These are phyloP conservation scores for Penicillium occitanis DNA, from an alignment of 2,329 filamentous ascomycete species.

Conservation along the genomic window DNA sequence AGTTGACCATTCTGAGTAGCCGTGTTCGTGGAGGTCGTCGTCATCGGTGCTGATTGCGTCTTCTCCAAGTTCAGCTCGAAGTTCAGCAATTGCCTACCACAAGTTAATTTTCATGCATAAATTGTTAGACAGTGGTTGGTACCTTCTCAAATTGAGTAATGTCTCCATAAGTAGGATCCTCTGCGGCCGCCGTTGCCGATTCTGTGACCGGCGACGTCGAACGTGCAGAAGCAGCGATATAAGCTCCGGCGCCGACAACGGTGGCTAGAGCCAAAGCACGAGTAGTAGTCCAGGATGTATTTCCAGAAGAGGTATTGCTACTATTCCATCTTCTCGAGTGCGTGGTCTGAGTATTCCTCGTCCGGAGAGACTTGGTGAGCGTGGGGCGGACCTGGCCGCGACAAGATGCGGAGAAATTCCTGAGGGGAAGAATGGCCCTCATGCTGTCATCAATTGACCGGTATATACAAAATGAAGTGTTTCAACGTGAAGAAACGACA, in stretches of 20 bases:
- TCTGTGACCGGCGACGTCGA: slow-evolving; percentile 23
- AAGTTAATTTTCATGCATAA: neutral
- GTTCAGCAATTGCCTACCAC: slow-evolving; percentile 56
- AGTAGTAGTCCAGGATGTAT: slow-evolving; percentile 46
- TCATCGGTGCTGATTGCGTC: slow-evolving; percentile 64
- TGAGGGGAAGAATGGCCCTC: slow-evolving; percentile 13
- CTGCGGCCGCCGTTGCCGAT: slow-evolving; percentile 2
- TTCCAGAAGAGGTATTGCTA: slow-evolving; percentile 23
- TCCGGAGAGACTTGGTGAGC: slow-evolving; percentile 18
- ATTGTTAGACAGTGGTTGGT: neutral
- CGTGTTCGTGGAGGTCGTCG: slow-evolving; percentile 63
- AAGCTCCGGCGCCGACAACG: slow-evolving; percentile 54
- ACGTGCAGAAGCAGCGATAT: slow-evolving; percentile 50
- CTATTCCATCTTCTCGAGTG: slow-evolving; percentile 21
- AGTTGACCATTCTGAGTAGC: slow-evolving; percentile 69
- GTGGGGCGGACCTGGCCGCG: slow-evolving; percentile 29
- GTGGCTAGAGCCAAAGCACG: slow-evolving; percentile 51
- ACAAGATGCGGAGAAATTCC: slow-evolving; percentile 18
- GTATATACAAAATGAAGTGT: neutral
- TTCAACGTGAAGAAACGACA: neutral
- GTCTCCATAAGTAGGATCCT: slow-evolving; percentile 40
- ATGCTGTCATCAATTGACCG: slow-evolving; percentile 5
- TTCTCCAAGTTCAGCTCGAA: slow-evolving; percentile 54
- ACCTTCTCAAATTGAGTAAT: slow-evolving; percentile 43
- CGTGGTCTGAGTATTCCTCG: neutral